Evolutionary conservation across 1,284 basidiomycete genomes (phyloP).

Genomic region (Pholiota adiposa): DNA sequence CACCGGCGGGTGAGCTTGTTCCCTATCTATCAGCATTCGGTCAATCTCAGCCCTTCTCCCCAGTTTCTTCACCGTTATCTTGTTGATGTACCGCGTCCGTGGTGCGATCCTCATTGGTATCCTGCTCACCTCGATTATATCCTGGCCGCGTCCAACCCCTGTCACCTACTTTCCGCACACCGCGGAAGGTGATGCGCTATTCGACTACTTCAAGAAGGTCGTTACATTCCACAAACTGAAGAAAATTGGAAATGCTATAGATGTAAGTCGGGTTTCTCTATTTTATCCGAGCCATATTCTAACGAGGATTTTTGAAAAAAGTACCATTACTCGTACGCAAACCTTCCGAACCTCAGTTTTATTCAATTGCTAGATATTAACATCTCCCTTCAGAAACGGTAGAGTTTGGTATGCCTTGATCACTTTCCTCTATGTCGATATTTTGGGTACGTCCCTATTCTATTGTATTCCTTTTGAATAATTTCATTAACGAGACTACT

Average conservation of each 20-base stretch:
- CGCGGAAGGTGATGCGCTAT: slow-evolving; percentile 67
- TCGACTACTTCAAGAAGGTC: slow-evolving; percentile 88
- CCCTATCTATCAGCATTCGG: not conserved
- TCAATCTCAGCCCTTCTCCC: slow-evolving; percentile 7
- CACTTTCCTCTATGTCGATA: slow-evolving; percentile 90
- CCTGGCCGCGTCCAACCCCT: slow-evolving; percentile 82
- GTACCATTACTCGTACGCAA: slow-evolving; percentile 51
- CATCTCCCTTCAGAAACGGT: slow-evolving; percentile 51
- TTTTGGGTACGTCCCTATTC: slow-evolving; percentile 55
- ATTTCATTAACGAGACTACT: not conserved
- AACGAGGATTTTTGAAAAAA: no score
- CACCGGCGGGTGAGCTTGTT: slow-evolving; percentile 68
- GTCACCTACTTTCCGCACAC: slow-evolving; percentile 88
- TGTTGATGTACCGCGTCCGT: slow-evolving; percentile 87
- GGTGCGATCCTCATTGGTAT: slow-evolving; percentile 87
- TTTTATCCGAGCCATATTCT: slow-evolving; percentile 9
- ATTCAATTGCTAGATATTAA: not conserved
- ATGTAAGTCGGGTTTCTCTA: slow-evolving; percentile 58
- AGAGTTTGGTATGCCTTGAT: slow-evolving; percentile 87
- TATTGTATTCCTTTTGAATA: not conserved
- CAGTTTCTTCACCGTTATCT: slow-evolving; percentile 73
- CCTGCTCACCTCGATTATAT: slow-evolving; percentile 84
- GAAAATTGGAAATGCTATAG: slow-evolving; percentile 64
- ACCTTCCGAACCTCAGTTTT: not conserved
- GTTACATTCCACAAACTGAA: slow-evolving; percentile 75